Base-by-base conservation (phyloP, 306 rosid genomes). In the Astragalus membranaceus region DNA sequence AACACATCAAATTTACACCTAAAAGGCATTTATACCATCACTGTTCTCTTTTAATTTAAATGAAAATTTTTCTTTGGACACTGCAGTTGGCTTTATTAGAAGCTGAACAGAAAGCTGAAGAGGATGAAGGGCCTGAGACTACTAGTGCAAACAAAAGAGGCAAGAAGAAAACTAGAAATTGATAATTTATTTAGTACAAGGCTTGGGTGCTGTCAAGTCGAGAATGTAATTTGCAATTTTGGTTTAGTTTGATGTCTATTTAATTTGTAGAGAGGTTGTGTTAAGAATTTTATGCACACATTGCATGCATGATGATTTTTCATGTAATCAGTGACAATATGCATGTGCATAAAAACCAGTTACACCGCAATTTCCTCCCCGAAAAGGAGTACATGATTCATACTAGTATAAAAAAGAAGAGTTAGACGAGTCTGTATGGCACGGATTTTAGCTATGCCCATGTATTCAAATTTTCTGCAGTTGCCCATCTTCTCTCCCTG, bases 71-170 rank as follows among this genome's bases (percentile, higher is more conserved):
- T 67, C 49, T 78, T 26, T 72, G 56, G 26, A 75, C 64, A 37
- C 52, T 82, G 76, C 89, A 94, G 97, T 79, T 94, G 79, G 95
- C 96, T 73, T 70, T 90, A 17, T 79, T 94, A 70, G 98, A 94
- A 83, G 84, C 92, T 47, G 97, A 94, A 76, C 97, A 90, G 86
- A 94, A 88, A 84, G 97, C 90, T 20, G 99, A 87, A 52, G 97
- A 90, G 81, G 88, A 56, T 12, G 97, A 91, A 82, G 96, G 83
- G 37, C 84, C 97, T 41, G 97, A 90, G 72, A 80, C 88, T 39
- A 80, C 88, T 39, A 88, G 95, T 81, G 76, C 79, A 3, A 87
- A 80, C 77, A 88, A 82, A 77, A 83, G 91, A 81, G 96, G 97
- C 79, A 94, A 88, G 86, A 92, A 85, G 88, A 88, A 94, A 80